A percentile compares a stretch with the other conserved stretches of the same genome.
phyloP scores from a whole-genome alignment of 2,329 filamentous ascomycete species.

The Botrytis hyacinthi region DNA sequence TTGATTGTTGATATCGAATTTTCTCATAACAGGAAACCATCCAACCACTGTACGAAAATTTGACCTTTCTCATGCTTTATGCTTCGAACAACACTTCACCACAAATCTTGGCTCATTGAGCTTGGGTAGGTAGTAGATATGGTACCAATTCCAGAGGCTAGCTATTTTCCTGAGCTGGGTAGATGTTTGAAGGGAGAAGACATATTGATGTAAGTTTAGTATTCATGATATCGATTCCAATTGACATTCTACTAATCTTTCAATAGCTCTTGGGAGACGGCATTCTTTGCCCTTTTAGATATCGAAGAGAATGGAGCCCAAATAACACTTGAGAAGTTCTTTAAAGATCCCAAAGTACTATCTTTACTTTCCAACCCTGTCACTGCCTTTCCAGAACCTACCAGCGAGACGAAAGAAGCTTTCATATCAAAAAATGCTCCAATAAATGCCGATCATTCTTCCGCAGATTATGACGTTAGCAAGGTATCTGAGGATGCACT shows the following conservation, averaged over 20 bases:
- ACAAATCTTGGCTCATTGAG: conserved; percentile 43
- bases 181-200: conserved; percentile 79
- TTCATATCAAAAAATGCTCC: conserved; percentile 85
- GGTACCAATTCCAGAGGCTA: conserved; percentile 66
- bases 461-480: conserved; percentile 68
- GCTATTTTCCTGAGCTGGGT: conserved; percentile 82
- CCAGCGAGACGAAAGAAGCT: conserved; percentile 61
- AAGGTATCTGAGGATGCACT: conserved; percentile 79
- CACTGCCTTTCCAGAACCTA: conserved; percentile 63
- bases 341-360: conserved; percentile 67
- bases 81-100: conserved; percentile 32
- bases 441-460: conserved; percentile 74
- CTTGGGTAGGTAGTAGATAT: conserved; percentile 59
- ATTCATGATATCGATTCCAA: neutral
- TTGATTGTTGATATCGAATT: neutral
- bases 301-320: conserved; percentile 56
- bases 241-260: conserved; percentile 9
- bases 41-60: conserved; percentile 5
- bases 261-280: conserved; percentile 59
- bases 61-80: conserved; percentile 36
- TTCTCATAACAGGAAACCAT: neutral
- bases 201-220: conserved; percentile 69
- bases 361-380: conserved; percentile 67
- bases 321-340: conserved; percentile 61
- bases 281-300: conserved; percentile 55